Conservation (phyloP, 208 protist genomes). For the Trypanosoma conorhini region DNA sequence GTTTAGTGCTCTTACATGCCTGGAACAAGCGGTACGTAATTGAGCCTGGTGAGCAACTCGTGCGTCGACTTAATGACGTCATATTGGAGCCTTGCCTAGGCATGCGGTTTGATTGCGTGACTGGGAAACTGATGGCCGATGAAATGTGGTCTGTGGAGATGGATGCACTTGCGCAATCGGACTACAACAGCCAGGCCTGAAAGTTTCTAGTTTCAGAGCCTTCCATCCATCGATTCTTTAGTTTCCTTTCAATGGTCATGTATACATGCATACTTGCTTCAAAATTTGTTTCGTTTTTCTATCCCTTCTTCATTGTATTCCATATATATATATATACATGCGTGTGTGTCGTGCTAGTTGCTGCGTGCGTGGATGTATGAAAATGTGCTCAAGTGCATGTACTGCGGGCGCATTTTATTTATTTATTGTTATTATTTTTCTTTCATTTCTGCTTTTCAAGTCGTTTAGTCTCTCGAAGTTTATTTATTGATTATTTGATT, state of each 20-base stretch:
- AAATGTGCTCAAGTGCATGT: not conserved
- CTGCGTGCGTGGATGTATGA: not conserved
- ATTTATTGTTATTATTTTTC: not conserved
- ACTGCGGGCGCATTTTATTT: not conserved
- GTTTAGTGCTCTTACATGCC: constrained; percentile 62
- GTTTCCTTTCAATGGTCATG: constrained; percentile 16
- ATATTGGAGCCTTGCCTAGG: constrained; percentile 84
- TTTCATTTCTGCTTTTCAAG: not conserved
- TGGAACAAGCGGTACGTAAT: constrained; percentile 79
- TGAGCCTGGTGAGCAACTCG: constrained; percentile 73
- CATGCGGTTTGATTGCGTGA: constrained; percentile 64
- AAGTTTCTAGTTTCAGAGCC: not conserved
- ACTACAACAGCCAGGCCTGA: constrained; percentile 28
- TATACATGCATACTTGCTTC: not conserved
- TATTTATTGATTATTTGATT: not conserved
- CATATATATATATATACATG: not conserved
- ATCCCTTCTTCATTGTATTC: not conserved
- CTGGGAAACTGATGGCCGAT: constrained; percentile 76
- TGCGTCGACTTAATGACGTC: constrained; percentile 71
- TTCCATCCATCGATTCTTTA: not conserved
- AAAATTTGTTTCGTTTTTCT: not conserved
- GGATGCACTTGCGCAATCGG: constrained; percentile 9
- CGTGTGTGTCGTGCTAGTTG: not conserved
- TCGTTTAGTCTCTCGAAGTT: not conserved
- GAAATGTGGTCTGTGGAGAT: constrained; percentile 16